Conservation (phyloP, 306 rosid species). For the Sechiopsis laciniata region DNA sequence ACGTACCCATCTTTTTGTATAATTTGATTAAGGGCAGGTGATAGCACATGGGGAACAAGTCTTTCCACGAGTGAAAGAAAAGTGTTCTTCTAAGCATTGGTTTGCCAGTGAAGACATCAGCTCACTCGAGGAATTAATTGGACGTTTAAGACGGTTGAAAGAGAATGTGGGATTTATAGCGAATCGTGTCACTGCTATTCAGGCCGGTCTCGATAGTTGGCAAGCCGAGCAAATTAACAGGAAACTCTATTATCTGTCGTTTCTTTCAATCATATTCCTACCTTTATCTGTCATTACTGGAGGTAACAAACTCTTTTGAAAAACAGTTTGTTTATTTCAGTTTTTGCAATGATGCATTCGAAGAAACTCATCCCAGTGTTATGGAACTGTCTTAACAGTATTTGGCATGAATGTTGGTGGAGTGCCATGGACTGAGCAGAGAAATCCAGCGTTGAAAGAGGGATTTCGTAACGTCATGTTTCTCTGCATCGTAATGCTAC, state of each 20-base stretch:
- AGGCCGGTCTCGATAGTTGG: slow-evolving; percentile 94
- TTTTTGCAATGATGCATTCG: background rate
- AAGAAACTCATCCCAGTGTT: background rate
- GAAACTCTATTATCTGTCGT: slow-evolving; percentile 82
- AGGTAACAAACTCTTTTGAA: slow-evolving; percentile 35
- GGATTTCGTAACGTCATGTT: slow-evolving; percentile 86
- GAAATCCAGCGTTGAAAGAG: slow-evolving; percentile 38
- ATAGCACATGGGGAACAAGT: slow-evolving; percentile 93
- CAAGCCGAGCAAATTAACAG: slow-evolving; percentile 87
- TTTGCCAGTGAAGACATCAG: slow-evolving; percentile 55
- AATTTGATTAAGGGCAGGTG: slow-evolving; percentile 40
- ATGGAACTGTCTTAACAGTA: slow-evolving; percentile 37
- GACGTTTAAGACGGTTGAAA: slow-evolving; percentile 73
- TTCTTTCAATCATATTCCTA: slow-evolving; percentile 83
- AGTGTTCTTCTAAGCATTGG: slow-evolving; percentile 79
- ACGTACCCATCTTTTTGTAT: too few relatives aligned
- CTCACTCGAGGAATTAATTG: slow-evolving; percentile 79
- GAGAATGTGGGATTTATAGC: slow-evolving; percentile 90
- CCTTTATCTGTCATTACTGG: slow-evolving; percentile 86
- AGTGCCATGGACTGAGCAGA: slow-evolving; percentile 92
- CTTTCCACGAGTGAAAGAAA: slow-evolving; percentile 83
- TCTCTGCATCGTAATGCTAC: slow-evolving; percentile 48
- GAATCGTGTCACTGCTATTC: slow-evolving; percentile 79
- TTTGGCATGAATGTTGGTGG: slow-evolving; percentile 98
- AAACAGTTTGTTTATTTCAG: slow-evolving; percentile 6